Base-by-base conservation (phyloP, 106 monocot genomes). In the Amphibolis antarctica region DNA sequence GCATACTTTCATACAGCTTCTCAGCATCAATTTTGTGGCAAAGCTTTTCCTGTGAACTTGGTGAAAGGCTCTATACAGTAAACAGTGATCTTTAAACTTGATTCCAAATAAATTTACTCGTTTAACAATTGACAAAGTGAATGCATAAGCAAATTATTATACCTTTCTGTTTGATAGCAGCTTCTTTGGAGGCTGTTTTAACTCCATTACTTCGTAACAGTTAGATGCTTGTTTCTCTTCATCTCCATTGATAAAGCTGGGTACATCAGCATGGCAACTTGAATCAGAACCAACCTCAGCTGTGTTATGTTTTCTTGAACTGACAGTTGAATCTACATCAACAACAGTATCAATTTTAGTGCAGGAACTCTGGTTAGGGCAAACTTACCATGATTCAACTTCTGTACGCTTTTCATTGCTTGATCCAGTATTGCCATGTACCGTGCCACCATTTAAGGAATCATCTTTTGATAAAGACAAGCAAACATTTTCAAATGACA, bases 11-110 rank as follows among this genome's bases (percentile, higher is more conserved):
- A 56, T 70, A 64, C 10, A 80, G 50, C 44, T 85, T 66, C 22
- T 74, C 65, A 12, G 48, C 65, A 66, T 74, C 68, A 45, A 86
- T 52, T 62, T 77, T 79, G 42, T 44, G 56, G 42, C 75, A 80
- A 53, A 89, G 86, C 44, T 76, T 94, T 76, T 89, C 89, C 64
- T 89, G 88, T 65, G 83, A 89, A 49, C 75, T 81, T 55, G 89
- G 89, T 67, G 94, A 89, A 43, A 82, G 79, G 29, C 67, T 77
- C 94, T 89, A 79, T 58, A 60, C 59, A 14, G 43, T 22, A 71
- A 17, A 30, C 19, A 67, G 15, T 15, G 59, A 19, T 22, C 54
- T 18, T 25, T 46, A 51, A 68, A 7, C 12, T 43, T 25, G 42
- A 30, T 9, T 5, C 27, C 52, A 18, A 15, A 30, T n/a, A 18